phyloP scores from a whole-genome alignment of 2,329 filamentous ascomycete species.

The Nectriaceae sp. region DNA sequence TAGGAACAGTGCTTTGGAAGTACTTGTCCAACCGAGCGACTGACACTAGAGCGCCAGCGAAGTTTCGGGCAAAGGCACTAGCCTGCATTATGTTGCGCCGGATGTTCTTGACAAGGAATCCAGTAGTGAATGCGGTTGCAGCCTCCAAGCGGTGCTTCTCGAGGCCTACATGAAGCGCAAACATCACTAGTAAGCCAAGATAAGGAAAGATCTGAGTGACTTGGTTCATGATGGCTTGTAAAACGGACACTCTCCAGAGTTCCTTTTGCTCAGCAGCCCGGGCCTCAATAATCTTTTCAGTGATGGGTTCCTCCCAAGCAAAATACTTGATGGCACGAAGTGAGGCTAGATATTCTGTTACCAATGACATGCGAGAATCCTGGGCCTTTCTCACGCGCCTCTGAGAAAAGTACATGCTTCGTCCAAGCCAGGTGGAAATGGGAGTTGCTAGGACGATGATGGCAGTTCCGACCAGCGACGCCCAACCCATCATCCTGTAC shows the following conservation, averaged over 20 bases:
- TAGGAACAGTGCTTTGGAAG: conserved; percentile 51
- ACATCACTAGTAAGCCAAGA: conserved; percentile 54
- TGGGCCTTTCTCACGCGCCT: conserved; percentile 56
- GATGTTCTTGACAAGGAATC: conserved; percentile 54
- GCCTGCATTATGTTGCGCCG: conserved; percentile 54
- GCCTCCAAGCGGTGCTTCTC: conserved; percentile 51
- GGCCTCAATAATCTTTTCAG: conserved; percentile 51
- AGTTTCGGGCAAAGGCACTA: conserved; percentile 42
- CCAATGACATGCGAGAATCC: conserved; percentile 57
- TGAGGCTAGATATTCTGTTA: conserved; percentile 59
- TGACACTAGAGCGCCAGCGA: conserved; percentile 42
- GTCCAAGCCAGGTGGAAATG: conserved; percentile 51
- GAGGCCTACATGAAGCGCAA: conserved; percentile 52
- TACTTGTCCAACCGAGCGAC: conserved; percentile 56
- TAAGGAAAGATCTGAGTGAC: conserved; percentile 55
- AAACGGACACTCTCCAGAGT: conserved; percentile 54
- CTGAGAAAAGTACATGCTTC: conserved; percentile 51
- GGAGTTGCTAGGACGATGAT: conserved; percentile 50
- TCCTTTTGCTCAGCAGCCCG: conserved; percentile 54
- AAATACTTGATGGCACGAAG: conserved; percentile 64
- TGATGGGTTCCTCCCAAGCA: conserved; percentile 58
- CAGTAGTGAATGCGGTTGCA: conserved; percentile 59
- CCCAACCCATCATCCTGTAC: conserved; percentile 58
- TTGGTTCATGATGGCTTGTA: conserved; percentile 49
- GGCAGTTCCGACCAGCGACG: conserved; percentile 53